These are phyloP conservation scores for Scedosporium apiospermum DNA, from an alignment of 2,329 filamentous ascomycete species.

Conservation along the genomic window DNA sequence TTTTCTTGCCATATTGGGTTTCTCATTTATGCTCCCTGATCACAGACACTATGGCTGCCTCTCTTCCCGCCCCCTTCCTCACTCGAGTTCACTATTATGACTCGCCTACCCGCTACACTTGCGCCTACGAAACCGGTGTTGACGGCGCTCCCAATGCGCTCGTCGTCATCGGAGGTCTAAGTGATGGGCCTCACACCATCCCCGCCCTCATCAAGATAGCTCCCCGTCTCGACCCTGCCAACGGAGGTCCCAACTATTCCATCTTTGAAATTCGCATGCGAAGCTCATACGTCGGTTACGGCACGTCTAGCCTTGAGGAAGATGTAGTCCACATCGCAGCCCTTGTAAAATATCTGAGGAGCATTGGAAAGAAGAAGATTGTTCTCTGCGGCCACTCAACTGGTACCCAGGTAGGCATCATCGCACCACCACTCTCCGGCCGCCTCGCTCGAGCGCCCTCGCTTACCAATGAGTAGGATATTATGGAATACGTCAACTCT, in stretches of 20 bases:
- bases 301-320: constrained; percentile 36
- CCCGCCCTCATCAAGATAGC: constrained; percentile 44
- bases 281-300: constrained; percentile 45
- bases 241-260: constrained; percentile 33
- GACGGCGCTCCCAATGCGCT: constrained; percentile 44
- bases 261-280: constrained; percentile 47
- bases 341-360: constrained; percentile 43
- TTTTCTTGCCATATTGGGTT: neutral
- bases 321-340: constrained; percentile 45
- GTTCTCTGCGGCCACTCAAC: constrained; percentile 51
- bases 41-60: neutral
- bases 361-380: constrained; percentile 38
- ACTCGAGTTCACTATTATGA: constrained; percentile 5
- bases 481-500: constrained; percentile 42
- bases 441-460: neutral
- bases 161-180: constrained; percentile 61
- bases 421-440: neutral
- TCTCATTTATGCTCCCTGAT: neutral
- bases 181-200: constrained; percentile 59
- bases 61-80: constrained; percentile 3
- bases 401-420: constrained; percentile 38
- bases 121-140: constrained; percentile 38
- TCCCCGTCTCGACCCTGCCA: constrained; percentile 25
- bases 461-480: constrained; percentile 31
- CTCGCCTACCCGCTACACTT: constrained; percentile 18